Conservation (phyloP, 202 grass and related monocot species). For the Digitaria exilis region DNA sequence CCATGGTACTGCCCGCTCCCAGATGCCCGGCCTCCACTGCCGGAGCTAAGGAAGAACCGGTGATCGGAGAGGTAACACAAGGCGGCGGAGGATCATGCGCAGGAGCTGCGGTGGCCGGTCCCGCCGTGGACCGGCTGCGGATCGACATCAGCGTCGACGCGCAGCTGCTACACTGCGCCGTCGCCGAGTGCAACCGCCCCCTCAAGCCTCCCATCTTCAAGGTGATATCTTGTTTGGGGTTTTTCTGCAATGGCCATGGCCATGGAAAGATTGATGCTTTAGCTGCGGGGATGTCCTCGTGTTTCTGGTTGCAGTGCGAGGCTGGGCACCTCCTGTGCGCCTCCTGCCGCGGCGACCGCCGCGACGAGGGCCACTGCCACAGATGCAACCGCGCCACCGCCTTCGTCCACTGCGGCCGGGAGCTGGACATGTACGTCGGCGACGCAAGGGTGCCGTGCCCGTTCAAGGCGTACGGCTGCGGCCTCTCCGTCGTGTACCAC, state of each 20-base stretch:
- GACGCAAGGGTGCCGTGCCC: slow-evolving; percentile 18
- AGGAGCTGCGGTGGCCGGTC: background rate
- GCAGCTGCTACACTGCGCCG: slow-evolving; percentile 5
- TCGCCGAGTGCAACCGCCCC: background rate
- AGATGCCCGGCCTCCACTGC: too few relatives aligned
- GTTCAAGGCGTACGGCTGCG: background rate
- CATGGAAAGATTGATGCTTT: background rate
- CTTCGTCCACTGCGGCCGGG: background rate
- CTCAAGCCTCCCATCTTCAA: slow-evolving; percentile 32
- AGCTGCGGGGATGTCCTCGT: too few relatives aligned
- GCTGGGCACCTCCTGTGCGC: slow-evolving; percentile 1
- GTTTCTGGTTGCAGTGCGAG: slow-evolving; percentile 18
- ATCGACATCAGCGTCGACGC: background rate
- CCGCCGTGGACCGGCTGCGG: background rate
- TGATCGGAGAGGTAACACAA: background rate
- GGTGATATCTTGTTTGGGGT: background rate
- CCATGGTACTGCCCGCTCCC: background rate
- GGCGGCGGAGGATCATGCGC: background rate
- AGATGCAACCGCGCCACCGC: background rate
- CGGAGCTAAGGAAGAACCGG: slow-evolving; percentile 11
- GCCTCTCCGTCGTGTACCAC: background rate
- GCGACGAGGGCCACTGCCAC: background rate
- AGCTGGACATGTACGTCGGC: background rate
- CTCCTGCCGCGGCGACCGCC: background rate
- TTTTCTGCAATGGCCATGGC: background rate